Percentiles rank a stretch among this genome's conserved stretches.
Evolutionary conservation across 2,329 filamentous ascomycete genomes (phyloP).

Genomic region (Pseudopyricularia javanii): DNA sequence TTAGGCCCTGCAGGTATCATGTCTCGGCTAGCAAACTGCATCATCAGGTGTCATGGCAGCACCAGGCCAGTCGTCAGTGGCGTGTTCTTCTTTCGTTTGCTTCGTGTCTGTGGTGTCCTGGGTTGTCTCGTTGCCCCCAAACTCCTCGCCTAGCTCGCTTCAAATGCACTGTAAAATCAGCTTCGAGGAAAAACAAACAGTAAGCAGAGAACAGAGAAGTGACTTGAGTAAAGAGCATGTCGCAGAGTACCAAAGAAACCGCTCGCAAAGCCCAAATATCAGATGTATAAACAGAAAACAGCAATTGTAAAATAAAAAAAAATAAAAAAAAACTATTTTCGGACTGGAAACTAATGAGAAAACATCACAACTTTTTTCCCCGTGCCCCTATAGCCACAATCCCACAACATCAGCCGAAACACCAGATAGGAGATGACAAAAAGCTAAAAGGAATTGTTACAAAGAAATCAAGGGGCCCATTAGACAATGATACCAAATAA

Average conservation of each 20-base stretch:
- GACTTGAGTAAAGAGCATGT: not conserved
- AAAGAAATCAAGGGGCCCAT: not conserved
- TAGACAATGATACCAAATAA: not conserved
- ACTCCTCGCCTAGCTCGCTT: not conserved
- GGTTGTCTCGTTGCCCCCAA: not conserved
- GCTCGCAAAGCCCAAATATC: not conserved
- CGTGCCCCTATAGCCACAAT: too few relatives aligned
- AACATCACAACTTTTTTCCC: too few relatives aligned
- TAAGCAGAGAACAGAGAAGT: not conserved
- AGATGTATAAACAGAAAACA: not conserved
- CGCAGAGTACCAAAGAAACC: not conserved
- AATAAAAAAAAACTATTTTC: slow-evolving; percentile 2
- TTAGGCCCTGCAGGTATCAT: too few relatives aligned
- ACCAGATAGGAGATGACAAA: not conserved
- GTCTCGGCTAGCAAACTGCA: too few relatives aligned
- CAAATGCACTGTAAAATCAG: too few relatives aligned
- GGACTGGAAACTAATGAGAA: not conserved
- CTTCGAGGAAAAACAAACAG: not conserved
- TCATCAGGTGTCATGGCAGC: too few relatives aligned
- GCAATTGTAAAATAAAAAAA: too few relatives aligned
- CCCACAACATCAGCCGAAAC: too few relatives aligned
- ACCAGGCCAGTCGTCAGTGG: too few relatives aligned
- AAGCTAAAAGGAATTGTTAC: not conserved
- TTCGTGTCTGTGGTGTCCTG: not conserved
- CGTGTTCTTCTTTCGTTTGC: not conserved